Evolutionary conservation across 169 alveolate genomes (phyloP), one percentile per base, ranked within the genome.

Genomic region (Plasmodium chabaudi): DNA sequence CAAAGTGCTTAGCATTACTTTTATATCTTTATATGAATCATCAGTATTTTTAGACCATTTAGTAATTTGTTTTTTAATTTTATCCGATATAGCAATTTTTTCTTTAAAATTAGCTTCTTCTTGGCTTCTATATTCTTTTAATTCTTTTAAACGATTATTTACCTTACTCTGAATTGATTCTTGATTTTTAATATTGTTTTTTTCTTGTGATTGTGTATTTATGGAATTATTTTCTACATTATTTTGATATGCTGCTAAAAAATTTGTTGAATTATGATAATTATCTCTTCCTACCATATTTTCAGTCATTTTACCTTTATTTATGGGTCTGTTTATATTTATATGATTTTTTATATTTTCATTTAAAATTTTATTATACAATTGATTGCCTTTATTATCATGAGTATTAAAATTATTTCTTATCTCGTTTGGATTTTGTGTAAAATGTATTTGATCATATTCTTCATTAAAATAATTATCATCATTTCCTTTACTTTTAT

Each of bases 1-100:
- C 25, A 96, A 75, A 1, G 98, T 96, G 42, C 95, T 95, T 59
- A 96, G 72, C 42, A 96, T 89, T 47, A 96, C 94, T 59, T 97
- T 89, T 23, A 96, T 91, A 75, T 95, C 97, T 71, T 94, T 95
- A 59, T 93, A 88, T 51, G 94, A 72, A 7, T 93, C 96, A 55
- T 87, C 94, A 1, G 90, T 72, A 23, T 75, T 93, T 55, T 75
- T 79, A 4, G 94, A 93, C 97, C 97, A 95, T 47, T 86, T 59
- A 23, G 42, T 69, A 13, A 95, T 82, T 72, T 91, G 94, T 39
- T 93, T 86, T 34, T 53, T 73, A 13, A 94, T 87, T 12, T 73
- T 71, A 5, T 90, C 88, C 25, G 75, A 34, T 34, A 82, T 84
- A n/a, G 44, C 68, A 2, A 44, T 77, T 74, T 88, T 88, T 59